Evolutionary conservation across 1,284 basidiomycete genomes (phyloP), one percentile per base, ranked within the genome.

Genomic region (Chondrostereum purpureum): DNA sequence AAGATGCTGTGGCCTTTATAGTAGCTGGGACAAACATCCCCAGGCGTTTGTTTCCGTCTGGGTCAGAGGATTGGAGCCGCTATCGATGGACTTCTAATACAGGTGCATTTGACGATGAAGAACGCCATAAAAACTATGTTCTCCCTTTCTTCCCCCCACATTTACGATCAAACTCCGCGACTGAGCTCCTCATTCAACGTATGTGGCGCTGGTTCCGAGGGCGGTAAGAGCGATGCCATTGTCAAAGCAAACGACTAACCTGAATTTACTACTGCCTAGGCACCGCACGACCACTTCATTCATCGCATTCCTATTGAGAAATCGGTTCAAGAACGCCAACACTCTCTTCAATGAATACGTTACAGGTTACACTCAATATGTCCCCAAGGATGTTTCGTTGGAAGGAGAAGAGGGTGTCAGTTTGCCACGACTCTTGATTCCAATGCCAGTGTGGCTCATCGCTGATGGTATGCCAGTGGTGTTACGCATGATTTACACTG

Each of bases 1-100:
- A 38, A 11, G 12, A 42, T 20, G n/a, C n/a, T 22, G 8, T 48
- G 13, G 22, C 24, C 12, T 41, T 51, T 20, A 33, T 51, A 13
- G 44, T 51, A 5, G 43, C 50, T 12, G 50, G 50, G 2, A 48
- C 43, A 3, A 34, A 43, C 5, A 48, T 51, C 16, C 50, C 46
- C 18, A 40, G 22, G 19, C 36, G 17, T 37, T 16, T 10, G 8
- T 18, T 22, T 19, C 16, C 17, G 6, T 21, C 5, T 22, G 20
- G 11, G 11, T 5, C 17, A 11, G 17, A 11, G 10, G 39, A 40
- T 19, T 40, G 39, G 39, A 16, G 16, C 19, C 22, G 5, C 5
- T 22, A 11, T 10, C 39, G 20, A 11, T 40, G 39, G 39, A 11
- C 16, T 22, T 40, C 39, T 12, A 22, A 40, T 16, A 40, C 39